Percentiles rank a stretch among this genome's conserved stretches.
Conservation (phyloP, 2,329 filamentous ascomycete species). For the Diaporthe sp. region DNA sequence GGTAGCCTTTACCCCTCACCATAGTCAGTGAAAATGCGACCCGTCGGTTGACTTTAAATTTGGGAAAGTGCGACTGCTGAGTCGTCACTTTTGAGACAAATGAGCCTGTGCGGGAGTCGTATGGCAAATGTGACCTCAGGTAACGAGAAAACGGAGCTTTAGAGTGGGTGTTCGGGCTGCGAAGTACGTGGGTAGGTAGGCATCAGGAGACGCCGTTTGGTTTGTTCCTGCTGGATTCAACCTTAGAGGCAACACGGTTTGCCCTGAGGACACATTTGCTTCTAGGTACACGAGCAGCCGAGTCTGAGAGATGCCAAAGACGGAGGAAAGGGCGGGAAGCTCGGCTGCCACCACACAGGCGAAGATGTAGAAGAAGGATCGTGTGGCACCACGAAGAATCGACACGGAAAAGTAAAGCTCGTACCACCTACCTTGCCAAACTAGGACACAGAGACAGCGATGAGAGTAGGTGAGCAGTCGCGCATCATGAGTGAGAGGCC, state of each 20-base stretch:
- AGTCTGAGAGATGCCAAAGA: constrained; percentile 15
- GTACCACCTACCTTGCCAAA: constrained; percentile 20
- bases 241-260: not conserved
- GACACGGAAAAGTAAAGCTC: constrained; percentile 12
- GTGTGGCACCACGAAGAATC: constrained; percentile 3
- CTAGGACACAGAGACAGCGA: constrained; percentile 9
- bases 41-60: not conserved
- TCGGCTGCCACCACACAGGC: not conserved
- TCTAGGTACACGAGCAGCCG: constrained; percentile 7
- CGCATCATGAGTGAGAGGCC: constrained; percentile 15
- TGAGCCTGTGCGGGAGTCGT: constrained; percentile 2
- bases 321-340: not conserved
- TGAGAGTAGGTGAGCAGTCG: not conserved
- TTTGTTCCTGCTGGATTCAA: constrained; percentile 1
- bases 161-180: not conserved
- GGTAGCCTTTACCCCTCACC: constrained; percentile 31
- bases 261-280: not conserved
- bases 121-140: not conserved
- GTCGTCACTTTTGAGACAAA: constrained; percentile 17
- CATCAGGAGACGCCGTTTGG: not conserved
- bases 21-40: constrained; percentile 33
- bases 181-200: not conserved
- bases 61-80: constrained; percentile 21
- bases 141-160: not conserved
- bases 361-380: not conserved